These are phyloP conservation scores for Elaeis guineensis DNA, from an alignment of 176 grass and related monocot genomes.

Conservation along the genomic window DNA sequence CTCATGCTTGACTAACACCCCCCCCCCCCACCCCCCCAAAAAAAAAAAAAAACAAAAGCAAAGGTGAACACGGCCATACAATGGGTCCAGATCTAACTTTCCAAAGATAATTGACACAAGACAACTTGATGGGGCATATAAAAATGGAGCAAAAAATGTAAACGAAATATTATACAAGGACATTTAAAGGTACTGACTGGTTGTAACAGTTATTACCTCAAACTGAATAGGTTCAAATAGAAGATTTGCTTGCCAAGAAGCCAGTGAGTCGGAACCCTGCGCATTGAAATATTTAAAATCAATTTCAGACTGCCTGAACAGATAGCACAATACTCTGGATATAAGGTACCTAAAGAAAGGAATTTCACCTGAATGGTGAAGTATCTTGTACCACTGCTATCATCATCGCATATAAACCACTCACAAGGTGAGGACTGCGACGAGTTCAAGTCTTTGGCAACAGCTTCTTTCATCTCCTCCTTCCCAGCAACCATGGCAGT, in stretches of 20 bases:
- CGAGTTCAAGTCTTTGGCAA: conserved; percentile 85
- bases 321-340: too few species aligned
- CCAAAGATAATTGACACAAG: too few species aligned
- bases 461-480: conserved; percentile 67
- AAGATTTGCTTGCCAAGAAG: conserved; percentile 95
- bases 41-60: too few species aligned
- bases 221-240: conserved; percentile 90
- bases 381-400: conserved; percentile 67
- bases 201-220: conserved; percentile 40
- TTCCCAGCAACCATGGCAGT: conserved; percentile 85
- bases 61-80: too few species aligned
- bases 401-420: conserved; percentile 83
- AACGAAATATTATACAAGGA: too few species aligned
- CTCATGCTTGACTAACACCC: too few species aligned
- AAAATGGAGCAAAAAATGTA: too few species aligned
- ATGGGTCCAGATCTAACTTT: too few species aligned
- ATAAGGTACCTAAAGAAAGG: conserved; percentile 2
- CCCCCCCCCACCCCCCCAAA: too few species aligned
- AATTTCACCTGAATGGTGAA: conserved; percentile 74
- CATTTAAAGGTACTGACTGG: background rate
- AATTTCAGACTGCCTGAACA: too few species aligned
- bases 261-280: conserved; percentile 75
- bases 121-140: too few species aligned
- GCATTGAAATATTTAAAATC: conserved; percentile 16
- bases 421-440: conserved; percentile 56